phyloP scores from a whole-genome alignment of 169 alveolate genomes.

The Plasmodium vinckei region DNA sequence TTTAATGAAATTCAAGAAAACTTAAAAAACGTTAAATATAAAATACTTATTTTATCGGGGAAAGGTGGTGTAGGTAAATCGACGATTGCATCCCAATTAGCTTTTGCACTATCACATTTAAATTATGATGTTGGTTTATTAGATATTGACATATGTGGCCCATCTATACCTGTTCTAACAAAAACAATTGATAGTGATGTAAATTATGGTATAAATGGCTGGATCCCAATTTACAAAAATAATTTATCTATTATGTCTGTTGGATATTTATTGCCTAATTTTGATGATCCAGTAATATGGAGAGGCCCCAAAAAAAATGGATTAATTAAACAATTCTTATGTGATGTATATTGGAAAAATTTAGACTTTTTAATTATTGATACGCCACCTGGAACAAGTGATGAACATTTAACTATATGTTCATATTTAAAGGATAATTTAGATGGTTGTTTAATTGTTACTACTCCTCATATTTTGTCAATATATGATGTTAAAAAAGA shows the following conservation, averaged over 20 bases:
- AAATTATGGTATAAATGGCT: constrained; percentile 95
- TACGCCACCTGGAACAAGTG: constrained; percentile 99
- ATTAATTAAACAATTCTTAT: constrained; percentile 95
- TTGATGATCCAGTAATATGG: constrained; percentile 98
- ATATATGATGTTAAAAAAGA: constrained; percentile 80
- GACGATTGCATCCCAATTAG: constrained; percentile 96
- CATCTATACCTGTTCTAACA: constrained; percentile 97
- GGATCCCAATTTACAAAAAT: constrained; percentile 97
- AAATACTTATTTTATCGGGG: constrained; percentile 95
- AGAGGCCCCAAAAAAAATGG: constrained; percentile 98
- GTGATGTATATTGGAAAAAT: constrained; percentile 98
- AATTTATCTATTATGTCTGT: constrained; percentile 97
- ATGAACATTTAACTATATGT: constrained; percentile 97
- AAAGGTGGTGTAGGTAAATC: constrained; percentile 99
- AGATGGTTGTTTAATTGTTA: constrained; percentile 91
- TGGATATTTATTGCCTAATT: constrained; percentile 95
- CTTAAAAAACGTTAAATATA: constrained; percentile 90
- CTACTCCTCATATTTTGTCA: constrained; percentile 86
- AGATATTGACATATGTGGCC: constrained; percentile 99
- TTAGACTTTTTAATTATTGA: constrained; percentile 97
- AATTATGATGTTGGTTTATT: constrained; percentile 94
- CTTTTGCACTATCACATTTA: constrained; percentile 84
- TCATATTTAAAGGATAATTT: constrained; percentile 91
- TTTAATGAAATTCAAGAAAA: constrained; percentile 87
- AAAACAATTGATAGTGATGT: constrained; percentile 94